phyloP scores from a whole-genome alignment of 2,329 filamentous ascomycete genomes.

The Neurospora sp. region DNA sequence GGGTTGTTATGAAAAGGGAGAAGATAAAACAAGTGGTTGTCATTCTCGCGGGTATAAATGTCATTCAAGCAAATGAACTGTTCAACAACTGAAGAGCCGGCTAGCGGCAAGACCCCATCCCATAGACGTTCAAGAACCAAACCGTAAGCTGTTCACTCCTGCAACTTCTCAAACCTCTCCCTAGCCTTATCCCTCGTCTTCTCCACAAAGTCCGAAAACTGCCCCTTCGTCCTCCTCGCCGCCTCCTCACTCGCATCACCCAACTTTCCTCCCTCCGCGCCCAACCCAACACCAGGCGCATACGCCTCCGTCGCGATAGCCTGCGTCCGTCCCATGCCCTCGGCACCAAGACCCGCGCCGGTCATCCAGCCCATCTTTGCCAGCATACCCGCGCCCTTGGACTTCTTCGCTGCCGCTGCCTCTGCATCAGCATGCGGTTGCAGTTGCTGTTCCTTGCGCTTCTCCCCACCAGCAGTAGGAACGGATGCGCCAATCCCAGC shows the following conservation, averaged over 20 bases:
- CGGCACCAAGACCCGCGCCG: conserved; percentile 55
- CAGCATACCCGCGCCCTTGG: conserved; percentile 57
- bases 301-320: conserved; percentile 57
- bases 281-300: conserved; percentile 58
- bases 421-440: conserved; percentile 14
- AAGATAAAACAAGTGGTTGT: background rate
- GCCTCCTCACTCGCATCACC: conserved; percentile 59
- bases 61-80: background rate
- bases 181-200: conserved; percentile 57
- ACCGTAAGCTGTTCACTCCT: conserved; percentile 10
- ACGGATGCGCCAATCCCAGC: conserved; percentile 17
- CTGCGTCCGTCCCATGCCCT: conserved; percentile 52
- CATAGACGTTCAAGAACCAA: background rate
- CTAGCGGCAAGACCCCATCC: background rate
- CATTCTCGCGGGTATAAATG: background rate
- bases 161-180: conserved; percentile 53
- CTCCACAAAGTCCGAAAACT: conserved; percentile 52
- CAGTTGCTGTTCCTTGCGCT: conserved; percentile 27
- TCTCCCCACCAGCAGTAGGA: conserved; percentile 13
- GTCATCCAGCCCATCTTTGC: conserved; percentile 65
- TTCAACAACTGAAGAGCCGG: background rate
- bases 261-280: conserved; percentile 58
- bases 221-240: conserved; percentile 48
- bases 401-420: conserved; percentile 31
- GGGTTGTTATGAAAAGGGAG: background rate